Percentiles rank a stretch among this genome's conserved stretches.
Conservation (phyloP, 768 basidiomycete genomes). For the Bullera alba region DNA sequence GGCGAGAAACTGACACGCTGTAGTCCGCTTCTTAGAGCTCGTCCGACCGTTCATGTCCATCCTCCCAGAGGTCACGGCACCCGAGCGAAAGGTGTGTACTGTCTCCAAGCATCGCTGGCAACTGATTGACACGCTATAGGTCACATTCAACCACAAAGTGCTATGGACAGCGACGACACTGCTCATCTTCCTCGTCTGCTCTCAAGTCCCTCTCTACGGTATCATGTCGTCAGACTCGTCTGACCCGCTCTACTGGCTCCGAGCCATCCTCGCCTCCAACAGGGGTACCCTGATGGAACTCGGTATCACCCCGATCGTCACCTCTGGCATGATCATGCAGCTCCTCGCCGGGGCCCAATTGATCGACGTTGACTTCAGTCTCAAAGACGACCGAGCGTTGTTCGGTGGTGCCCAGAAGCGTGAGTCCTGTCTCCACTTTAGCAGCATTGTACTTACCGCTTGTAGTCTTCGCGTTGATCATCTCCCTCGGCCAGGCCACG, state of each 20-base stretch:
- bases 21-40: constrained; percentile 95
- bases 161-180: constrained; percentile 99
- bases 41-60: constrained; percentile 96
- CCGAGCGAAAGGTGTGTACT: constrained; percentile 77
- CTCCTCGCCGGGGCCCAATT: constrained; percentile 94
- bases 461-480: constrained; percentile 93
- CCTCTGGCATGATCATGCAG: constrained; percentile 99
- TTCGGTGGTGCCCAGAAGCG: constrained; percentile 96
- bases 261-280: constrained; percentile 97
- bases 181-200: constrained; percentile 98
- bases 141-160: constrained; percentile 96
- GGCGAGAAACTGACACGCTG: not conserved
- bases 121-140: constrained; percentile 53
- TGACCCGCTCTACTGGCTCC: constrained; percentile 99
- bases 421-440: constrained; percentile 47
- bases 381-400: constrained; percentile 94
- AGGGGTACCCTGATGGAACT: constrained; percentile 99
- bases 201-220: constrained; percentile 96
- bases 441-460: not conserved
- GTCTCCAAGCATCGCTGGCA: not conserved
- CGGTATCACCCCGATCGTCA: constrained; percentile 94
- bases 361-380: constrained; percentile 91
- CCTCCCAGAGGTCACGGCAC: constrained; percentile 93
- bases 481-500: constrained; percentile 90
- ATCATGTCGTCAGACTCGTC: constrained; percentile 99